These are phyloP conservation scores for Oenanthe javanica DNA, from an alignment of 140 eudicot species.

Conservation along the genomic window DNA sequence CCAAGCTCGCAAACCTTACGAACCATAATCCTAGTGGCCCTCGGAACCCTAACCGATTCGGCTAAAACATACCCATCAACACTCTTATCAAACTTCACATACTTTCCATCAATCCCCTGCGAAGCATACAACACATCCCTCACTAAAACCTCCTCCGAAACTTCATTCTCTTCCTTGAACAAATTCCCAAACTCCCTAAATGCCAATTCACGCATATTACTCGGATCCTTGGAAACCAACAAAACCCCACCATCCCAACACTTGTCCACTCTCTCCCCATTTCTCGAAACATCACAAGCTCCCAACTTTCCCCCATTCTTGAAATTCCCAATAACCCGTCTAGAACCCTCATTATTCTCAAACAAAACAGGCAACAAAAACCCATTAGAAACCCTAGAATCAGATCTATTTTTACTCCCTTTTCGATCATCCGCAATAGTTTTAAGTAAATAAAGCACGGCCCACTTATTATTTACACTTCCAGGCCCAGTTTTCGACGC, in stretches of 20 bases:
- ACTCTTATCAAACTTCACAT: constrained; percentile 54
- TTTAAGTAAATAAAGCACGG: constrained; percentile 84
- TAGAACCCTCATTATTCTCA: constrained; percentile 23
- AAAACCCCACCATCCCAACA: constrained; percentile 60
- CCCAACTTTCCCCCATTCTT: constrained; percentile 10
- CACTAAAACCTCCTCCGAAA: constrained; percentile 81
- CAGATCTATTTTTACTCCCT: constrained; percentile 9
- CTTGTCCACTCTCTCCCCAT: constrained; percentile 20
- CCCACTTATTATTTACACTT: constrained; percentile 78
- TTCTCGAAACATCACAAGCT: constrained; percentile 18
- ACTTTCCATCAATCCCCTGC: constrained; percentile 94
- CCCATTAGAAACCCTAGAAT: constrained; percentile 24
- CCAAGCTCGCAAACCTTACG: constrained; percentile 89
- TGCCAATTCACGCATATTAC: constrained; percentile 66
- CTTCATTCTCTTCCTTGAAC: constrained; percentile 70
- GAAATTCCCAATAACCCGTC: constrained; percentile 20
- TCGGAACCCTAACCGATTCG: constrained; percentile 50
- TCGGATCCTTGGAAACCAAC: constrained; percentile 65
- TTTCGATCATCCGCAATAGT: constrained; percentile 69
- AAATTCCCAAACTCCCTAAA: constrained; percentile 58
- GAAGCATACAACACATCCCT: constrained; percentile 93
- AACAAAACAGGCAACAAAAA: constrained; percentile 59
- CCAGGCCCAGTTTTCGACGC: constrained; percentile 67
- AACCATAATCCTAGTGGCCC: constrained; percentile 55
- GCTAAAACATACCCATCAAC: constrained; percentile 58